Base-by-base conservation (phyloP, 257 asterid species). In the Lycium ferocissimum region DNA sequence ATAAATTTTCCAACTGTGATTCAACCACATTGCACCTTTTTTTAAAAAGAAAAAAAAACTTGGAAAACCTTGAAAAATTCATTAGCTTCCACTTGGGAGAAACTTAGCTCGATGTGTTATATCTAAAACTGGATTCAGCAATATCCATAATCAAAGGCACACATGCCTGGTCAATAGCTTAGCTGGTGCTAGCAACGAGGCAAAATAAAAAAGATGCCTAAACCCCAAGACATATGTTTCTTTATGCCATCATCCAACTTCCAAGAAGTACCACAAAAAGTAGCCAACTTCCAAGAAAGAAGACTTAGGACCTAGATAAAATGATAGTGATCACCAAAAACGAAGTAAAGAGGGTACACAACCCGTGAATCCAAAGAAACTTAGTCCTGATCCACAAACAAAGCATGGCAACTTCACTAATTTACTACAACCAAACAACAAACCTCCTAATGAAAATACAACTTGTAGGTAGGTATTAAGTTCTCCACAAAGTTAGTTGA, bases 261-360 rank as follows among this genome's bases (percentile, higher is more conserved):
- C 84, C 84, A 83, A 49, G 78, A 66, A 67, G 61, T 78, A 67
- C 84, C 63, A 86, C 67, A 20, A 69, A 79, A 83, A 63, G 87
- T 80, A 57, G 56, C 81, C 87, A 83, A 65, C 71, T 80, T 47
- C 89, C 90, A 45, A 84, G 81, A 84, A 86, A 81, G 88, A 45
- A 22, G 61, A 17, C 6, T 71, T 17, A 43, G 9, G 9, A 69
- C 45, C 15, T 49, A 33, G 81, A 5, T 20, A 79, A 85, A 83
- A 86, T 83, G 47, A 35, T 7, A 18, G 49, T 51, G 53, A 61
- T 38, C 37, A 83, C 22, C 35, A 79, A 78, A 57, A 49, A 13
- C 10, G 5, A 3, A 20, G 69, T 43, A 72, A 22, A 26, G 13
- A 22, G 45, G 45, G 82, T 76, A 22, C 82, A 22, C 26, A 26